These are phyloP conservation scores for Collybiopsis confluens DNA, from an alignment of 768 basidiomycete species.

Conservation along the genomic window DNA sequence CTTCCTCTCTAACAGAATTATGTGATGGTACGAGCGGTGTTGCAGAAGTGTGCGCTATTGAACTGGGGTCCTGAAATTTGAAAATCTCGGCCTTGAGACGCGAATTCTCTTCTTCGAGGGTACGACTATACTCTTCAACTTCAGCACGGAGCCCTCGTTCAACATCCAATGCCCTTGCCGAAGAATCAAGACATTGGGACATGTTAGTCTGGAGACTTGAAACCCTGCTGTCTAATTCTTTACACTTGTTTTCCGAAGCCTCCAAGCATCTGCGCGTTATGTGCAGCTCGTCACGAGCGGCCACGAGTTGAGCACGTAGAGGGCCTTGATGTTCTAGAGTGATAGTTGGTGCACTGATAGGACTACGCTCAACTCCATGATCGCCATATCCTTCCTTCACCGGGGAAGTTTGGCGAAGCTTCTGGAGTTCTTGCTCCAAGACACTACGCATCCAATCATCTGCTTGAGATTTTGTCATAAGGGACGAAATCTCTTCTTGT, in stretches of 20 bases:
- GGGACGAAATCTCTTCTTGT: constrained; percentile 18
- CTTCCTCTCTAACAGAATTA: neutral
- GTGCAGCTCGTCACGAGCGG: constrained; percentile 20
- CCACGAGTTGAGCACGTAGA: constrained; percentile 17
- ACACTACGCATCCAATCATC: constrained; percentile 20
- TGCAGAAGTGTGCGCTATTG: too few species aligned
- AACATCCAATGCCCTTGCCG: constrained; percentile 18
- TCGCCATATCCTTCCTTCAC: neutral
- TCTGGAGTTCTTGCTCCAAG: constrained; percentile 16
- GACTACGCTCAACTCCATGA: neutral
- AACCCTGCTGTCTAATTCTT: constrained; percentile 14
- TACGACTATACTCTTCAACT: constrained; percentile 14
- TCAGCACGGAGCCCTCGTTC: constrained; percentile 22
- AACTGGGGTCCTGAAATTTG: too few species aligned
- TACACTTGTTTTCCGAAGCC: constrained; percentile 14
- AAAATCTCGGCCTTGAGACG: constrained; percentile 11
- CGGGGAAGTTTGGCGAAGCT: constrained; percentile 5
- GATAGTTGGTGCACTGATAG: constrained; percentile 6
- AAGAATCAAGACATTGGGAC: constrained; percentile 20
- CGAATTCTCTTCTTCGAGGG: constrained; percentile 15
- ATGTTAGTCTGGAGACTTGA: constrained; percentile 17
- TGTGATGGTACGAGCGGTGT: too few species aligned
- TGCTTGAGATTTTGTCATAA: constrained; percentile 19
- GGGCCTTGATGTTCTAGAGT: constrained; percentile 16
- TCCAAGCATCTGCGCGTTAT: constrained; percentile 15